Conservation (phyloP, 345 rosid genomes). For the Pugionium dolabratum region DNA sequence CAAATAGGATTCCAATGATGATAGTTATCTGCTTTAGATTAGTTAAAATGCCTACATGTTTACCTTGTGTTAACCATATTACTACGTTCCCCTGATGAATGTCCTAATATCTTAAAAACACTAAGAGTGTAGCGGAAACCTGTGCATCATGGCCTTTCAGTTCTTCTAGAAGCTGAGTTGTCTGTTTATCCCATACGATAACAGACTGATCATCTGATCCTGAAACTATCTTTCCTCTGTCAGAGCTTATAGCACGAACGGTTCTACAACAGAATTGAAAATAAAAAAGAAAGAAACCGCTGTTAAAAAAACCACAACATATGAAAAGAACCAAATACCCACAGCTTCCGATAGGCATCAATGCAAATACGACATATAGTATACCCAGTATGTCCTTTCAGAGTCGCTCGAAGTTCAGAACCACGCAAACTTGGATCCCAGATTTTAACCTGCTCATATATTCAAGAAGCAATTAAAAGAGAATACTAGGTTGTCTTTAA, state of each 20-base stretch:
- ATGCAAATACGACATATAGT: conserved; percentile 18
- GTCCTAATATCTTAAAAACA: conserved; percentile 21
- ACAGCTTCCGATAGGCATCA: conserved; percentile 7
- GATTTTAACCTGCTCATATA: conserved; percentile 74
- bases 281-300: conserved; percentile 1
- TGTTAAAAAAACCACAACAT: conserved; percentile 19
- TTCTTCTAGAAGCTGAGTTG: conserved; percentile 86
- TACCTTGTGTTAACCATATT: conserved; percentile 11
- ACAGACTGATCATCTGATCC: conserved; percentile 98
- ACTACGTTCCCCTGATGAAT: background rate
- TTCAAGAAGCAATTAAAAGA: conserved; percentile 22
- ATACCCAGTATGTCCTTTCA: conserved; percentile 92
- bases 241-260: conserved; percentile 96
- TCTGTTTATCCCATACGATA: conserved; percentile 98
- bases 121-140: conserved; percentile 52
- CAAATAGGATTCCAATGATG: conserved; percentile 13
- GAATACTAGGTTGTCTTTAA: conserved; percentile 2
- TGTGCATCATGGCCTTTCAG: conserved; percentile 92
- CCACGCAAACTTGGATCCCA: conserved; percentile 99
- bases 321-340: conserved; percentile 14
- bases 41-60: conserved; percentile 4
- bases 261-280: conserved; percentile 54
- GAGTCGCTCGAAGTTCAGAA: conserved; percentile 90
- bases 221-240: conserved; percentile 93
- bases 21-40: conserved; percentile 9